Evolutionary conservation across 2,329 filamentous ascomycete species (phyloP), one percentile per base, ranked within the genome.

Genomic region (Byssoonygena ceratinophila): DNA sequence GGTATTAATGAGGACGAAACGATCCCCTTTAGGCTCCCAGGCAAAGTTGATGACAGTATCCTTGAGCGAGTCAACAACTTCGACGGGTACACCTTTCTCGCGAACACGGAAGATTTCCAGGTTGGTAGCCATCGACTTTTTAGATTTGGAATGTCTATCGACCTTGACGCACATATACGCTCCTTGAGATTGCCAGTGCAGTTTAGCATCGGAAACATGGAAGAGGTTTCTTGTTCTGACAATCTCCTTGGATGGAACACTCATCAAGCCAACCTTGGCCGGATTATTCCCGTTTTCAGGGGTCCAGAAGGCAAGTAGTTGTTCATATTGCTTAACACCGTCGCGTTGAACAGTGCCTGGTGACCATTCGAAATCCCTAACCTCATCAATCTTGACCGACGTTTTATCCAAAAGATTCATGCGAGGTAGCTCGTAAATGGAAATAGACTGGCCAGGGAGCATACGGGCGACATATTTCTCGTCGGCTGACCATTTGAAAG

Each of bases 41-140:
- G 92, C 89, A 67, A 98, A 98, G 77, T 98, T 98, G 74, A 98
- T 94, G 61, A 98, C 92, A 0, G 90, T 95, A 65, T 97, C 92
- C 74, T 97, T 97, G 73, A 98, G 86, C 51, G 85, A 89, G 71
- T 98, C 92, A 48, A 98, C 89, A 53, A 97, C 92, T 71, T 98
- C 92, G 51, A 98, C 91, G 0, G 92, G 92, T 1, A 98, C 92
- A 60, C 92, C 91, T 80, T 98, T 98, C 72, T 98, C 92, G 68
- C 82, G 84, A 61, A 98, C 81, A 56, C 92, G 87, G 84, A 98
- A 98, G 66, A 98, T 97, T 70, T 98, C 92, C 32, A 98, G 81
- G 61, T 94, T 97, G 29, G 92, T 98, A 56, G 90, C 91, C 63
- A 94, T 81, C 2, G 89, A 95, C 74, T 97, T 98, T 79, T 97